These are phyloP conservation scores for Macrocystidia cucumis DNA, from an alignment of 1,284 basidiomycete genomes.

Conservation along the genomic window DNA sequence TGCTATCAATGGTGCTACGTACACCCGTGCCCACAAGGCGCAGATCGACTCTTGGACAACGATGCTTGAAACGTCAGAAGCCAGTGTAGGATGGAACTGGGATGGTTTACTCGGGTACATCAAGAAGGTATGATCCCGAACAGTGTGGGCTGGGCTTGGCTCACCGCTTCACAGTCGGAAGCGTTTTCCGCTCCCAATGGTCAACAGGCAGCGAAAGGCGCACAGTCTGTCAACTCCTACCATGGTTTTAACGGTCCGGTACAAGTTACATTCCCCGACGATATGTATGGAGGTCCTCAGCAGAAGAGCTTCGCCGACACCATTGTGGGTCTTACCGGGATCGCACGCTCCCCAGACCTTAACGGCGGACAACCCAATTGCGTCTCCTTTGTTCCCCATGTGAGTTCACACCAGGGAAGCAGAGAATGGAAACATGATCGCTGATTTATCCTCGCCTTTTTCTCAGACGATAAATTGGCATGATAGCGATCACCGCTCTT, in stretches of 20 bases:
- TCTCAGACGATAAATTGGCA: conserved; percentile 22
- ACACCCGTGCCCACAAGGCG: conserved; percentile 45
- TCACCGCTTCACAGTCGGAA: conserved; percentile 31
- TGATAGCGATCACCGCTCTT: conserved; percentile 20
- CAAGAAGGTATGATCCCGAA: conserved; percentile 32
- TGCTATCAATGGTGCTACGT: conserved; percentile 53
- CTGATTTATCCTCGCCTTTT: too few relatives aligned
- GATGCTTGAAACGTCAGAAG: conserved; percentile 41
- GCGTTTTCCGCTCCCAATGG: conserved; percentile 44
- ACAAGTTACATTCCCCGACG: conserved; percentile 38
- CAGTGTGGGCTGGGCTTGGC: neutral
- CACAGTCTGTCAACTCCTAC: conserved; percentile 33
- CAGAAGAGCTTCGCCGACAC: conserved; percentile 42
- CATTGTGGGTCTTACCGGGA: conserved; percentile 38
- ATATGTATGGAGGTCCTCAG: conserved; percentile 52
- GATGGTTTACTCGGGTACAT: conserved; percentile 39
- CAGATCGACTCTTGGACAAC: conserved; percentile 52
- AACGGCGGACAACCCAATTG: conserved; percentile 51
- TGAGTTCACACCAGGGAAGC: conserved; percentile 18
- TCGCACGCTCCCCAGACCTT: conserved; percentile 37
- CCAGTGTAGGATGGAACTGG: conserved; percentile 51
- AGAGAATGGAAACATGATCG: too few relatives aligned
- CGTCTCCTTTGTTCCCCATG: conserved; percentile 45
- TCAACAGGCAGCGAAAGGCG: conserved; percentile 40
- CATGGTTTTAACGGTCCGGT: conserved; percentile 51